Conservation (phyloP, 2,329 filamentous ascomycete species). For the Coleophoma eucalyptorum region DNA sequence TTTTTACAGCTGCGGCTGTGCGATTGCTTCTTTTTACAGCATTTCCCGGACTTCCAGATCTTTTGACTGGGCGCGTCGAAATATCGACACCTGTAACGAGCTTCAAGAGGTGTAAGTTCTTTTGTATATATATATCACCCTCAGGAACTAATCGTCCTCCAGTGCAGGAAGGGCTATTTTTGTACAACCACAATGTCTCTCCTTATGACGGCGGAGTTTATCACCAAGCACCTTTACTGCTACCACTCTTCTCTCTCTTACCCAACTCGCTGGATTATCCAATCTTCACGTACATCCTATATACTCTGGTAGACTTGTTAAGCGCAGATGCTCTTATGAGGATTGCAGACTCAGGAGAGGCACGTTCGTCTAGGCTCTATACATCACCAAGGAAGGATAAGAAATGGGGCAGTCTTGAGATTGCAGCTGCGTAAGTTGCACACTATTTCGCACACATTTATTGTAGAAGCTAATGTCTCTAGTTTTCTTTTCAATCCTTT, state of each 20-base stretch:
- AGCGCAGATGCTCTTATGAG: constrained; percentile 74
- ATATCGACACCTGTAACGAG: constrained; percentile 95
- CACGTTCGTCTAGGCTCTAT: constrained; percentile 69
- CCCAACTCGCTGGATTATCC: constrained; percentile 65
- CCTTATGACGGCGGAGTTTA: constrained; percentile 92
- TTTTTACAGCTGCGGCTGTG: constrained; percentile 70
- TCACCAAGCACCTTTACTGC: constrained; percentile 79
- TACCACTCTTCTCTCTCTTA: constrained; percentile 87
- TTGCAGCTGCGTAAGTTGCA: constrained; percentile 70
- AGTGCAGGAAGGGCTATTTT: constrained; percentile 96
- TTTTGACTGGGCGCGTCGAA: constrained; percentile 88
- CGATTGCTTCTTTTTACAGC: constrained; percentile 75
- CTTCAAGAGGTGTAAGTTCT: constrained; percentile 84
- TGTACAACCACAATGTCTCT: constrained; percentile 94
- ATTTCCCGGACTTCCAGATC: constrained; percentile 79
- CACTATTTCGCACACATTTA: not conserved
- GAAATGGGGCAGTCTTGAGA: constrained; percentile 68
- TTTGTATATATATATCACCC: not conserved
- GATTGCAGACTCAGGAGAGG: constrained; percentile 79
- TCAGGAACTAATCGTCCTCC: constrained; percentile 10
- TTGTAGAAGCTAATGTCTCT: not conserved
- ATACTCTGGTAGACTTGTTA: constrained; percentile 75
- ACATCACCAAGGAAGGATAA: constrained; percentile 74
- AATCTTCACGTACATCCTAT: constrained; percentile 75
- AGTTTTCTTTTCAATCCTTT: constrained; percentile 95